Base-by-base conservation (phyloP, 192 early-diverging fungal genomes). In the Backusella luteola region DNA sequence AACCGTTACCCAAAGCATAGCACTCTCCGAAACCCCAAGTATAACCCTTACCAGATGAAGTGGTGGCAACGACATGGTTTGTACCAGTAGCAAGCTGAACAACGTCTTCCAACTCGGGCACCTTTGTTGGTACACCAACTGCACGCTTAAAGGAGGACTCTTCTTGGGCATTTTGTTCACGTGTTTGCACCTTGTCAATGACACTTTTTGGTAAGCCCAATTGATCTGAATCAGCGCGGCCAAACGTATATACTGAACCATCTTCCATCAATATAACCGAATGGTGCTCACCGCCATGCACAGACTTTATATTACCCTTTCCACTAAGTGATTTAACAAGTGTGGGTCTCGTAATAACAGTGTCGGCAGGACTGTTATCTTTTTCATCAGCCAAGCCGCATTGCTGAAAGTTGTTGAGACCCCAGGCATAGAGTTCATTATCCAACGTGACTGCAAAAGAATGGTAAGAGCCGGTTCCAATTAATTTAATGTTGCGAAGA, bases 1-100 rank as follows among this genome's bases (percentile, higher is more conserved):
- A 87, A 39, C 89, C 92, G 73, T 94, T 97, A 29, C 92, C 92
- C 41, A 96, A 89, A 77, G 93, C 93, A 6, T 92, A 88, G 85
- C 90, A 91, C 70, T 95, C 94, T 52, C 94, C 95, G 78, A 91
- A 97, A 29, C 97, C 97, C 96, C 97, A 98, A 11, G 91, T 82
- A 76, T 93, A 96, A 17, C 93, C 87, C 8, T 85, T 78, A 59
- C 90, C 90, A 39, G 88, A 88, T 42, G 74, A 44, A 2, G 87
- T 86, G 42, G 91, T 69, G 12, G 85, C 90, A 29, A 91, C 59
- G 46, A 79, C 84, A 79, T 89, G 88, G 74, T 89, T 86, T 21
- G 84, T 80, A 44, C 92, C 92, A 69, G 84, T 86, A 21, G 84
- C 81, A 78, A 96, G 81, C 35, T 81, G 80, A 14, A 66, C 74